Conservation (phyloP, 352 stramenopile species). For the Phytophthora vignae region DNA sequence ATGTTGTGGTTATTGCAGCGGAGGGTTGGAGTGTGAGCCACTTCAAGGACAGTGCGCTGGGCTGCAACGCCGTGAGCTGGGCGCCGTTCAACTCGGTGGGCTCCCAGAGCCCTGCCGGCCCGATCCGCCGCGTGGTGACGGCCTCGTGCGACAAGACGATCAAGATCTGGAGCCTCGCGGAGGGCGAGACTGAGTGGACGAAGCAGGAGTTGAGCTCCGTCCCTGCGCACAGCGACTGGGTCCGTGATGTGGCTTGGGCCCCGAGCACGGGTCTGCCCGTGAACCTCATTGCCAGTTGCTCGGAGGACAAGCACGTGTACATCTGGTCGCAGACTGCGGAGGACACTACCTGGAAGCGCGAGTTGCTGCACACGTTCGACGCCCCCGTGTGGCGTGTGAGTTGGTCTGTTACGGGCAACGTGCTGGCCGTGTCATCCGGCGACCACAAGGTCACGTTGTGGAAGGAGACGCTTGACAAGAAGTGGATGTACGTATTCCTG, state of each 20-base stretch:
- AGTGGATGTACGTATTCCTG: constrained; percentile 90
- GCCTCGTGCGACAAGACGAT: constrained; percentile 98
- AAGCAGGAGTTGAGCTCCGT: constrained; percentile 80
- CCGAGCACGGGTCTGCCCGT: constrained; percentile 93
- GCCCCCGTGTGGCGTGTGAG: constrained; percentile 98
- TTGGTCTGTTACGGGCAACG: constrained; percentile 98
- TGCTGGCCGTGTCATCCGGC: constrained; percentile 97
- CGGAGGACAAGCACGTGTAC: constrained; percentile 92
- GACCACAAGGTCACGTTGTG: constrained; percentile 98
- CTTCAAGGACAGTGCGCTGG: constrained; percentile 95
- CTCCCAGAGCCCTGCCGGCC: constrained; percentile 49
- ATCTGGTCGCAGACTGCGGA: constrained; percentile 95
- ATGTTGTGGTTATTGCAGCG: constrained; percentile 38
- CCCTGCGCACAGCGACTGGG: constrained; percentile 94
- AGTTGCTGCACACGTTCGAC: constrained; percentile 95
- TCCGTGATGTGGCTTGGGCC: constrained; percentile 98
- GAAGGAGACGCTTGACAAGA: constrained; percentile 98
- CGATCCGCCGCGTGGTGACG: constrained; percentile 91
- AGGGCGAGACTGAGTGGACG: constrained; percentile 80
- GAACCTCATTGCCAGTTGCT: constrained; percentile 95
- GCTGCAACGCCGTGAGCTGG: constrained; percentile 98
- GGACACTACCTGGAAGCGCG: constrained; percentile 89
- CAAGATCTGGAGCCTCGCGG: constrained; percentile 93
- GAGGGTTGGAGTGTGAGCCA: constrained; percentile 93
- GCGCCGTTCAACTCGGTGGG: constrained; percentile 89